A percentile compares a stretch with the other conserved stretches of the same genome.
These are phyloP conservation scores for Xylariomycetidae sp. DNA, from an alignment of 2,329 filamentous ascomycete genomes.

Conservation along the genomic window DNA sequence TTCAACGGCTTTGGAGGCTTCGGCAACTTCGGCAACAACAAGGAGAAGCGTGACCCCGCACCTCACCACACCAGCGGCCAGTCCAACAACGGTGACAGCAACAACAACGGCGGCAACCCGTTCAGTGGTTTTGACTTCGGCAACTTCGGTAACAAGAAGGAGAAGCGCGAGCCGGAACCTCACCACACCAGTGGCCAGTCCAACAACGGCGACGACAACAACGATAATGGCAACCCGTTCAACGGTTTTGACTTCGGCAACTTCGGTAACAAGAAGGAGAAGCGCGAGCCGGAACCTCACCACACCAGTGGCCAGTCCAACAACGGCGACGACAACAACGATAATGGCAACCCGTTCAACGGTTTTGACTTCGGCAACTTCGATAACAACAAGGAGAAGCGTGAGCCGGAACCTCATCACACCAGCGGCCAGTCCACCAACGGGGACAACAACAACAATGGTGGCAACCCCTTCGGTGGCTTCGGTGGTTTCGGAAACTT, in stretches of 20 bases:
- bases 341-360: no score
- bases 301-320: slow-evolving; percentile 7
- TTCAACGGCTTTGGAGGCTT: no score
- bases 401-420: slow-evolving; percentile 2
- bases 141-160: no score
- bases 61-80: no score
- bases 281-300: slow-evolving; percentile 6
- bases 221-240: slow-evolving; percentile 4
- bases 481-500: slow-evolving; percentile 1
- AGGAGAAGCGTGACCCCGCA: slow-evolving; percentile 1
- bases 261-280: slow-evolving; percentile 1
- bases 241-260: no score
- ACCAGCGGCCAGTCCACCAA: slow-evolving; percentile 1
- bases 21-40: slow-evolving; percentile 1
- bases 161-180: neutral
- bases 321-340: no score
- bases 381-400: slow-evolving; percentile 5
- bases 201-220: slow-evolving; percentile 2
- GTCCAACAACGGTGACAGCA: no score
- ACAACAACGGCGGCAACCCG: no score
- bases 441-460: slow-evolving; percentile 4
- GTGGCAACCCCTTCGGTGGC: slow-evolving; percentile 1
- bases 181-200: slow-evolving; percentile 1
- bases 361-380: no score
- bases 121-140: no score